Conservation (phyloP, 1,284 basidiomycete genomes). For the Schizophyllum amplum region DNA sequence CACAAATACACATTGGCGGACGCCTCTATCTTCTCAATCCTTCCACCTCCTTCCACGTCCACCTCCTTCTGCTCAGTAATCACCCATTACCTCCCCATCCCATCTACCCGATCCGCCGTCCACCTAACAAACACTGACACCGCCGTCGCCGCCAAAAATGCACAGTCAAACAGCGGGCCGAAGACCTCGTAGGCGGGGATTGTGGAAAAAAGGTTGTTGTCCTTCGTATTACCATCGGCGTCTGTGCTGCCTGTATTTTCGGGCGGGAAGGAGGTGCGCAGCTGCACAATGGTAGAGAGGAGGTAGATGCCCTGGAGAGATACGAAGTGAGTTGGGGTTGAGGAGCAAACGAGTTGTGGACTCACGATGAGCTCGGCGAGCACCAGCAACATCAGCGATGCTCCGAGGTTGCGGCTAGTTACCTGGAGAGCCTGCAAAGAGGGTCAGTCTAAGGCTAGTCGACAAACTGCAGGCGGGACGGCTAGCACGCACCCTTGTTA, state of each 20-base stretch:
- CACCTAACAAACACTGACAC: slow-evolving; percentile 41
- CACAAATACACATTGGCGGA: too few relatives aligned
- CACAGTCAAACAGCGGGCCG: slow-evolving; percentile 63
- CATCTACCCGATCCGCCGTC: slow-evolving; percentile 31
- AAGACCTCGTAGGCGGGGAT: slow-evolving; percentile 69
- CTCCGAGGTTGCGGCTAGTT: slow-evolving; percentile 58
- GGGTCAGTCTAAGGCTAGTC: slow-evolving; percentile 1
- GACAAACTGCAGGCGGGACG: slow-evolving; percentile 2
- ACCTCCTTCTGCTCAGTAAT: too few relatives aligned
- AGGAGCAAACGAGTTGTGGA: slow-evolving; percentile 2
- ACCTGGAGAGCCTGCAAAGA: slow-evolving; percentile 45
- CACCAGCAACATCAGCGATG: slow-evolving; percentile 63
- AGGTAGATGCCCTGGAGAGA: slow-evolving; percentile 61
- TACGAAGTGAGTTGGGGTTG: not conserved
- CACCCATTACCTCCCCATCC: slow-evolving; percentile 10
- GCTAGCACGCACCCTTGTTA: slow-evolving; percentile 43
- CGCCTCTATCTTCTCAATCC: too few relatives aligned
- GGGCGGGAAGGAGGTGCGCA: slow-evolving; percentile 69
- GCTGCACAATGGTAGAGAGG: slow-evolving; percentile 67
- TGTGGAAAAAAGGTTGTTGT: slow-evolving; percentile 59
- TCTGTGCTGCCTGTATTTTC: too few relatives aligned
- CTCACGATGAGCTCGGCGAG: slow-evolving; percentile 73
- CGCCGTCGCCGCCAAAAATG: slow-evolving; percentile 52
- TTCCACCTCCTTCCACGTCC: too few relatives aligned
- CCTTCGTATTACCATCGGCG: too few relatives aligned